Percentiles rank a stretch among this genome's conserved stretches.
phyloP scores from a whole-genome alignment of 805 yeast genomes.

The Zygoascus biomembranicola region DNA sequence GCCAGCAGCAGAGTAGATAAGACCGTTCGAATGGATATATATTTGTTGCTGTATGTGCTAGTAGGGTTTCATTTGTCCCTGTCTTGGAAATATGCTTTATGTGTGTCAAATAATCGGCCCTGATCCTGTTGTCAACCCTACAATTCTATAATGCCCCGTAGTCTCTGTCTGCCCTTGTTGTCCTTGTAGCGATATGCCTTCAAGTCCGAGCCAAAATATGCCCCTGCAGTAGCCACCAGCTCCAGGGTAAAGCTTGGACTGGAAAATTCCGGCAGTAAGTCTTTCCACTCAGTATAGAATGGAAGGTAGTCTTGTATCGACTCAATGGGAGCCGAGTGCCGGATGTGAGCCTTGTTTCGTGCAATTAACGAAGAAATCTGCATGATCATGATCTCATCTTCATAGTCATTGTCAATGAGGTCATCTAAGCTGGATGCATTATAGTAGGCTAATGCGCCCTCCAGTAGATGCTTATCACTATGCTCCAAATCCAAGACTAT shows the following conservation, averaged over 20 bases:
- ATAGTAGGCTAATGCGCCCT: neutral
- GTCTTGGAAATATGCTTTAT: no score
- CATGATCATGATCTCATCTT: conserved; percentile 9
- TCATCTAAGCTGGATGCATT: conserved; percentile 5
- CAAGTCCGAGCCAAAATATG: neutral
- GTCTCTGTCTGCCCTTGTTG: neutral
- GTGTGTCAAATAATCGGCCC: no score
- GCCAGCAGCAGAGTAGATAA: neutral
- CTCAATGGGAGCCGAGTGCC: neutral
- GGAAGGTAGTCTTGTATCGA: neutral
- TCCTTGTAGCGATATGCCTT: neutral
- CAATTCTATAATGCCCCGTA: neutral
- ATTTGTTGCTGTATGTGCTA: no score
- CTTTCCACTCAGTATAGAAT: neutral
- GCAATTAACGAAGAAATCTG: conserved; percentile 5
- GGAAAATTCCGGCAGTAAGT: neutral
- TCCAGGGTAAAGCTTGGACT: neutral
- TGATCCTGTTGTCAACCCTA: neutral
- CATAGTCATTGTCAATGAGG: conserved; percentile 7
- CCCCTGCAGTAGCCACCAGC: neutral
- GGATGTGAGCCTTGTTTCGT: neutral
- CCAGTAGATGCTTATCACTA: conserved; percentile 3
- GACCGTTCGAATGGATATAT: no score
- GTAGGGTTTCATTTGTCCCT: no score
- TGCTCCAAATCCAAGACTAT: conserved; percentile 3